Evolutionary conservation across 176 grass and related monocot species (phyloP).

Genomic region (Chrysopogon serrulatus): DNA sequence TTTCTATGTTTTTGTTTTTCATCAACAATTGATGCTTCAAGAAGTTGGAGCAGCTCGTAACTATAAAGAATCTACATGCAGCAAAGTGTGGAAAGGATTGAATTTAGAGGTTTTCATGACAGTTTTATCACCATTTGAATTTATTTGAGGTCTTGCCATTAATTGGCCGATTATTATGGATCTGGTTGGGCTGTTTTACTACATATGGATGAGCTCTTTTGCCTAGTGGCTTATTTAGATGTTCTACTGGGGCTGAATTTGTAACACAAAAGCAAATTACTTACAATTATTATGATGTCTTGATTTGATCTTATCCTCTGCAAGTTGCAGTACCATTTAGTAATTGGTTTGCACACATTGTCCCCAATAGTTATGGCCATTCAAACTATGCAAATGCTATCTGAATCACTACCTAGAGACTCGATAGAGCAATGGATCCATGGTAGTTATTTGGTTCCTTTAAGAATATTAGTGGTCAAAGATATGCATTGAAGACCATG

Average conservation of each 20-base stretch:
- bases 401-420: neutral
- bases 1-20: neutral
- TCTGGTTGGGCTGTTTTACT: neutral
- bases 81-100: neutral
- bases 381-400: neutral
- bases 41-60: slow-evolving; percentile 6
- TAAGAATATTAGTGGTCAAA: neutral
- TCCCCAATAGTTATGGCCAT: neutral
- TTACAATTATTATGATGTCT: neutral
- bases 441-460: slow-evolving; percentile 1
- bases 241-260: neutral
- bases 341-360: slow-evolving; percentile 14
- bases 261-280: neutral
- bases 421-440: neutral
- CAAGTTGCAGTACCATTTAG: neutral
- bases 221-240: neutral
- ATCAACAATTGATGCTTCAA: neutral
- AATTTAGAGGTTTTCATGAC: neutral
- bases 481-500: neutral
- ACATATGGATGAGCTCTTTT: neutral
- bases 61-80: neutral
- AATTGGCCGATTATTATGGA: neutral
- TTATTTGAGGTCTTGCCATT: neutral
- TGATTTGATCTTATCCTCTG: neutral
- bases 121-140: neutral